A percentile compares a stretch with the other conserved stretches of the same genome.
Conservation (phyloP, 2,329 filamentous ascomycete genomes). For the Lachnellula cervina region DNA sequence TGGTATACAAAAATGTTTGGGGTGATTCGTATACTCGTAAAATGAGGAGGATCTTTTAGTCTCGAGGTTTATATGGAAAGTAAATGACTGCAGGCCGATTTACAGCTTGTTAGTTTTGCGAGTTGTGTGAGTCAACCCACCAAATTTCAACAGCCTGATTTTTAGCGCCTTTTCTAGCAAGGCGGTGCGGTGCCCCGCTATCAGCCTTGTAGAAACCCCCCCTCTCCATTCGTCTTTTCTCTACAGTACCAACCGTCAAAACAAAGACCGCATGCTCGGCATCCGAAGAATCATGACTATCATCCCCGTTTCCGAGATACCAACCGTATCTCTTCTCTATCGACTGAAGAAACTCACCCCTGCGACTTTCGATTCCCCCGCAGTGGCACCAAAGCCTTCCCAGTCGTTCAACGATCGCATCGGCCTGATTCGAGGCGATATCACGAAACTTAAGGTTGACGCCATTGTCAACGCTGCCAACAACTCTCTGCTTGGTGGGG, state of each 20-base stretch:
- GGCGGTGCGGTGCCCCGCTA: neutral
- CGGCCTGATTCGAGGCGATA: constrained; percentile 68
- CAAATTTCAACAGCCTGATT: neutral
- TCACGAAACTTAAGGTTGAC: constrained; percentile 72
- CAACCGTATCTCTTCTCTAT: constrained; percentile 30
- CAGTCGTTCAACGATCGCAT: constrained; percentile 64
- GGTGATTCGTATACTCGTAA: neutral
- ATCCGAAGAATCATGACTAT: constrained; percentile 26
- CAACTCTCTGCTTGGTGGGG: constrained; percentile 69
- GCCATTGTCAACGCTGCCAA: constrained; percentile 96
- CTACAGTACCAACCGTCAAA: neutral
- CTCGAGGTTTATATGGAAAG: neutral
- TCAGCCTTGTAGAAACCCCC: constrained; percentile 1
- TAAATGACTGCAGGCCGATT: neutral
- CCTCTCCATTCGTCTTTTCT: neutral
- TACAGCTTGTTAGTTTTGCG: neutral
- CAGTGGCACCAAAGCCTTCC: constrained; percentile 36
- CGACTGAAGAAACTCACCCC: constrained; percentile 28
- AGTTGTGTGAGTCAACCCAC: constrained; percentile 6
- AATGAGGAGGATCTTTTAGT: neutral
- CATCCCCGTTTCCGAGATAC: constrained; percentile 27
- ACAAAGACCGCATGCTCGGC: constrained; percentile 12
- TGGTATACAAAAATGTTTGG: neutral
- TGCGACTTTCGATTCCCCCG: constrained; percentile 17
- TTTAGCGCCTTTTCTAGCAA: neutral